Percentiles rank a stretch among this genome's conserved stretches.
phyloP scores from a whole-genome alignment of 495 filamentous ascomycete species.

The Darksidea phi region DNA sequence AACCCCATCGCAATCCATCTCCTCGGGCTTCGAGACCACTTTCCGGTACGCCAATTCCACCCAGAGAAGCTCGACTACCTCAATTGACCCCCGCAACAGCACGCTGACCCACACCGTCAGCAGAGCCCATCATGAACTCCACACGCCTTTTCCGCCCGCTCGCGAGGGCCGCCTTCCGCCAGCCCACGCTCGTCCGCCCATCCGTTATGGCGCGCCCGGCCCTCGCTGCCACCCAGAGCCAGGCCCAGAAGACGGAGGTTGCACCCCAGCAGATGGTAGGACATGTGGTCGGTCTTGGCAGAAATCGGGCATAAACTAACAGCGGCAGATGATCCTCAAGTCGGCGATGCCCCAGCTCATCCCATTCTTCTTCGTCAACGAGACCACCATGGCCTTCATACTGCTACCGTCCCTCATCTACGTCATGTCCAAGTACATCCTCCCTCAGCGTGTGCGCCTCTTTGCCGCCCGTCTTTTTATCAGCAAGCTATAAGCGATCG shows the following conservation, averaged over 20 bases:
- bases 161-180: constrained; percentile 32
- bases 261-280: constrained; percentile 28
- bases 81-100: constrained; percentile 20
- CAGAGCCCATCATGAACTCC: constrained; percentile 38
- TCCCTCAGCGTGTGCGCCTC: constrained; percentile 38
- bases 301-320: constrained; percentile 6
- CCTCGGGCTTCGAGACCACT: constrained; percentile 14
- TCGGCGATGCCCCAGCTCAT: constrained; percentile 45
- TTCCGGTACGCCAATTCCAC: constrained; percentile 29
- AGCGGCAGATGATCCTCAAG: constrained; percentile 32
- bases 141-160: constrained; percentile 37
- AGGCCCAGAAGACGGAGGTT: constrained; percentile 27
- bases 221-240: constrained; percentile 21
- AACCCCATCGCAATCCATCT: constrained; percentile 25
- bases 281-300: background rate
- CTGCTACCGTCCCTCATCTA: constrained; percentile 41
- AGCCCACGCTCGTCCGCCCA: constrained; percentile 25
- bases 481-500: constrained; percentile 40
- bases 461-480: constrained; percentile 40
- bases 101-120: constrained; percentile 17
- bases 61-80: background rate
- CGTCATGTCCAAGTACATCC: constrained; percentile 41
- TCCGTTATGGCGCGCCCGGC: constrained; percentile 29
- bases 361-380: constrained; percentile 46
- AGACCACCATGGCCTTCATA: constrained; percentile 41